Base-by-base conservation (phyloP, 2,329 filamentous ascomycete genomes). In the Celoporthe dispersa region DNA sequence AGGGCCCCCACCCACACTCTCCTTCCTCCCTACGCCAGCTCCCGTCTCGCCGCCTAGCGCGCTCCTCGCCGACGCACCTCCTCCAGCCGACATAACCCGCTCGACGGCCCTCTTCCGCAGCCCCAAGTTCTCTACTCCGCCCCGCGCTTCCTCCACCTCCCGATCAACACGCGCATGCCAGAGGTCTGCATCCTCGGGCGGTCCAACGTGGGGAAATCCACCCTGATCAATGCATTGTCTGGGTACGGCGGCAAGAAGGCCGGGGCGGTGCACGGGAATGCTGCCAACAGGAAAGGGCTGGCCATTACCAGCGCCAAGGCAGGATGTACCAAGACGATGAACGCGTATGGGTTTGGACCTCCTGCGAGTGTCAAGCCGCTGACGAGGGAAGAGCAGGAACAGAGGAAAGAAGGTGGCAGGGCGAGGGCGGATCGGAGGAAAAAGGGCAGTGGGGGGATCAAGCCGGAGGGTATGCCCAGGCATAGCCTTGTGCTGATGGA, bases 171-270 rank as follows among this genome's bases (percentile, higher is more conserved):
- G 33, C 81, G 81, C 72, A 79, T 84, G 4, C 87, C 87, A 60
- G 87, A 90, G 73, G 87, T 97, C 65, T 91, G 93, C 77, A 86
- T 97, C 61, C 88, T 97, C 51, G 94, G 94, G 59, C 94, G 94
- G 75, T 94, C 93, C 73, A 97, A 97, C 77, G 93, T 94, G 57
- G 94, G 94, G 77, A 97, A 97, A 79, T 96, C 93, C 1, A 93
- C 93, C 22, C 92, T 97, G 74, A 90, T 97, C 81, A 97, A 97
- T 77, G 91, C 92, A 25, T 86, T 97, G 44, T 88, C 91, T 2
- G 90, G 90, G 44, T 73, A 75, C 12, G 61, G 70, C 65, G 72
- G 68, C 68, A 69, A 71, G 70, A 64, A 60, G 22, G 78, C 78
- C n/a, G 75, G 78, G 37, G 64, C 62, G 33, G 72, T 69, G 35